Evolutionary conservation across 352 stramenopile genomes (phyloP), one percentile per base, ranked within the genome.

Genomic region (Globisporangium uncinulatum): DNA sequence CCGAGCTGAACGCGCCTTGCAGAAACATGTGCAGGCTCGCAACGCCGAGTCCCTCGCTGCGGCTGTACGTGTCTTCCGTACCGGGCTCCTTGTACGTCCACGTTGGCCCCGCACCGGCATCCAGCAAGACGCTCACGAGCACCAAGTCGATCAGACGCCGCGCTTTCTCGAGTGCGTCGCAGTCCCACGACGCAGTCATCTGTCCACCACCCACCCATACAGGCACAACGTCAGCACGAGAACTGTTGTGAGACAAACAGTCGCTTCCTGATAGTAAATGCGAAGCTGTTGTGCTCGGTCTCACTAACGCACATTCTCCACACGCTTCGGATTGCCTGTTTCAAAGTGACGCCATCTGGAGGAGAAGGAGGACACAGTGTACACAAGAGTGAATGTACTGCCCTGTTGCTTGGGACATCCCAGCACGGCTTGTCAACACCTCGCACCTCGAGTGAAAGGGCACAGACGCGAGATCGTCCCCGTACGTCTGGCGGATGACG

Each of bases 21-120:
- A 71, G 47, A 51, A 95, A 94, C 85, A 95, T 95, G 77, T 93
- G 81, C 45, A 94, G 83, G 49, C 78, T 91, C 29, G 85, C 85
- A 45, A 95, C 78, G 21, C 85, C 85, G 24, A 95, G 65, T 0
- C 85, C 85, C 64, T 95, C 85, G 55, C 81, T 92, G 29, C 85
- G 81, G 41, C 49, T 81, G 59, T 86, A 88, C 6, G 70, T 60
- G 61, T 90, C 66, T n/a, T 83, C 70, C 0, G 83, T 92, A 1
- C 54, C 70, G 3, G 69, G 75, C 56, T 95, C 85, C 54, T 80
- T 79, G 67, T 72, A 95, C 57, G 68, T 79, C 85, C 85, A 95
- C 46, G 66, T 71, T 9, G 72, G 67, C 0, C 82, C 82, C 1
- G 79, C 82, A n/a, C 82, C 82, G 0, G 85, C 85, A 51, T 95